These are phyloP conservation scores for Cymbopogon flexuosus DNA, from an alignment of 202 grass and related monocot species.

Conservation along the genomic window DNA sequence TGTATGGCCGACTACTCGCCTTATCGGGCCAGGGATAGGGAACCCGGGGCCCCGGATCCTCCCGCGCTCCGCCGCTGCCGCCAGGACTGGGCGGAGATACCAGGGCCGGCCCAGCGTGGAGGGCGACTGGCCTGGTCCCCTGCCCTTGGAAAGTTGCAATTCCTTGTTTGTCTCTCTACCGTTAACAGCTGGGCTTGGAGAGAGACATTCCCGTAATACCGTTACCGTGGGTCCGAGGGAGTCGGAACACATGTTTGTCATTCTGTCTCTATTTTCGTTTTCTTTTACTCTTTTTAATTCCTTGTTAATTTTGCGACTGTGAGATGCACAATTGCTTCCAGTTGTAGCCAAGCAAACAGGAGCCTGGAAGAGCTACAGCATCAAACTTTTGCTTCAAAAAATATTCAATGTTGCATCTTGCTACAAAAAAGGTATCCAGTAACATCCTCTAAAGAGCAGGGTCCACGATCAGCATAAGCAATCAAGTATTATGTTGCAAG, in stretches of 20 bases:
- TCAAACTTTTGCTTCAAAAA: neutral
- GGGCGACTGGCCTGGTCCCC: constrained; percentile 20
- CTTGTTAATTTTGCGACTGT: neutral
- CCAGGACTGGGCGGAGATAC: neutral
- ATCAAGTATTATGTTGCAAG: neutral
- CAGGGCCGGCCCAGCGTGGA: constrained; percentile 10
- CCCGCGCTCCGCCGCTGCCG: neutral
- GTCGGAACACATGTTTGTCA: too few relatives aligned
- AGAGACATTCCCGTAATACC: neutral
- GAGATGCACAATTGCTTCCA: neutral
- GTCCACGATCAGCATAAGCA: neutral
- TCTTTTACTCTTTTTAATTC: neutral
- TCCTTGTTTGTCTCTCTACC: neutral
- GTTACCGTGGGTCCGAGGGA: neutral
- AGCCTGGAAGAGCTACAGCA: neutral
- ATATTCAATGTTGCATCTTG: neutral
- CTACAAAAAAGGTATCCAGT: neutral
- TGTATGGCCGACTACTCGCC: constrained; percentile 29
- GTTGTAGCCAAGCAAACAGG: neutral
- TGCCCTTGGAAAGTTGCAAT: neutral
- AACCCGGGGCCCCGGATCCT: neutral
- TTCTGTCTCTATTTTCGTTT: neutral
- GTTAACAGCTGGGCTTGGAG: neutral
- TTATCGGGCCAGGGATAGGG: constrained; percentile 54
- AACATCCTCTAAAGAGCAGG: neutral